Base-by-base conservation (phyloP, 2,329 filamentous ascomycete genomes). In the Fusarium sp. region DNA sequence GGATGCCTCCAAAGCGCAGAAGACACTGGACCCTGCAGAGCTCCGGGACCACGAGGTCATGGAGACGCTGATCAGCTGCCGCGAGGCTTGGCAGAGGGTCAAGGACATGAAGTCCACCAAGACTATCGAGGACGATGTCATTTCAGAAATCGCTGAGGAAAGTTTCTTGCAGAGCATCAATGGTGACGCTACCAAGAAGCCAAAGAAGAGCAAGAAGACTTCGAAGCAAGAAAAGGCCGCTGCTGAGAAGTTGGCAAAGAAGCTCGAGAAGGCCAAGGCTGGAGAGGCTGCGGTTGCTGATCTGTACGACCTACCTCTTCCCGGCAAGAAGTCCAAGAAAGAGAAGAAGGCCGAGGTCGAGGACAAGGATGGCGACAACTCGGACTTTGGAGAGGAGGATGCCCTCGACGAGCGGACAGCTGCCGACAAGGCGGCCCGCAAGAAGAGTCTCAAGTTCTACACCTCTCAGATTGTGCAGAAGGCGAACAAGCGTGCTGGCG, bases 401-500 rank as follows among this genome's bases (percentile, higher is more conserved):
- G 85, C 87, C 5, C 89, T 98, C 68, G 94, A 95, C 64, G 91
- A 92, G 13, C 89, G 92, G 71, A 92, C 96, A 70, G 93, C 94
- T 1, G 94, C 93, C 48, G 94, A 97, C 79, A 99, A 99, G 84
- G 94, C 92, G 0, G 90, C 91, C 69, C 94, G 94, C 83, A 98
- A 97, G 88, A 98, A 97, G 87, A 95, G 91, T 74, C 89, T 99
- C 67, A 93, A 95, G 72, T 99, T 99, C 88, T 99, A 99, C 88
- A 98, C 97, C 3, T 98, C 95, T 4, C 97, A 99, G 82, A 97
- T 99, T 75, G 93, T 94, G 31, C 96, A 98, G 82, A 98, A 98
- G 84, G 92, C 94, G 66, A 97, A 95, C 85, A 95, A 94, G 82
- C 94, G 94, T 65, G 91, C 92, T 7, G 91, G 88, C 35, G 93